Percentiles rank a stretch among this genome's conserved stretches.
Evolutionary conservation across 768 basidiomycete species (phyloP).

Genomic region (Rhodotorula toruloides): DNA sequence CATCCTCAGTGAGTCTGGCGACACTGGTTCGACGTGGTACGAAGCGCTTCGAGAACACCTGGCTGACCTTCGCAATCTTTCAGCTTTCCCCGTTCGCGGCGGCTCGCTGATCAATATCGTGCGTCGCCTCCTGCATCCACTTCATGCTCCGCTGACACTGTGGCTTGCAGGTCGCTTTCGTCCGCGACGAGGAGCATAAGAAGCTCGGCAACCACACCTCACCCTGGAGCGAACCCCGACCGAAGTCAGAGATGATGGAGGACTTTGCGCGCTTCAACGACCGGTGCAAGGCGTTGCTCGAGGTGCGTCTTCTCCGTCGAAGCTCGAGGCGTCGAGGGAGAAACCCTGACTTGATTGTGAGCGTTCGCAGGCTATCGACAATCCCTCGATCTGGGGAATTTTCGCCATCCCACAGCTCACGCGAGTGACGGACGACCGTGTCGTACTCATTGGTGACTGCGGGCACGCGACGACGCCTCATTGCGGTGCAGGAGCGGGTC

Average conservation of each 20-base stretch:
- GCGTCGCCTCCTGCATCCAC: constrained; percentile 6
- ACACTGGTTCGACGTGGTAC: too few relatives aligned
- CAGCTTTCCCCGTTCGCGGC: constrained; percentile 33
- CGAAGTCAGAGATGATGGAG: constrained; percentile 30
- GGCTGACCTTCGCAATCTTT: not conserved
- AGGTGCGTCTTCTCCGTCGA: constrained; percentile 13
- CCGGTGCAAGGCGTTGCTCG: constrained; percentile 6
- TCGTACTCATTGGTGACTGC: constrained; percentile 55
- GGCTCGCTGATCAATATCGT: constrained; percentile 36
- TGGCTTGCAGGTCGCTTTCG: constrained; percentile 11
- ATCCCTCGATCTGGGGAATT: constrained; percentile 46
- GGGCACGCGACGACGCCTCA: constrained; percentile 53
- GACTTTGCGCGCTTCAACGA: constrained; percentile 23
- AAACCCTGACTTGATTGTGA: too few relatives aligned
- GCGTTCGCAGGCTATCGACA: constrained; percentile 46
- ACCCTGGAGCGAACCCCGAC: constrained; percentile 17
- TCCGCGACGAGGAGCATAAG: constrained; percentile 26
- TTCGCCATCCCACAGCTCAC: constrained; percentile 48
- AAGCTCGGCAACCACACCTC: constrained; percentile 29
- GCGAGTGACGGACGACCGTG: constrained; percentile 41
- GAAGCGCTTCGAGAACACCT: fast-evolving
- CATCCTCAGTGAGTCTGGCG: not conserved
- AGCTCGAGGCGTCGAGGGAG: too few relatives aligned
- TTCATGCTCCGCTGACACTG: too few relatives aligned
- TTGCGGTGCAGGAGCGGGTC: constrained; percentile 54